Evolutionary conservation across 441 rosid genomes (phyloP), one percentile per base, ranked within the genome.

Genomic region (Hura crepitans): DNA sequence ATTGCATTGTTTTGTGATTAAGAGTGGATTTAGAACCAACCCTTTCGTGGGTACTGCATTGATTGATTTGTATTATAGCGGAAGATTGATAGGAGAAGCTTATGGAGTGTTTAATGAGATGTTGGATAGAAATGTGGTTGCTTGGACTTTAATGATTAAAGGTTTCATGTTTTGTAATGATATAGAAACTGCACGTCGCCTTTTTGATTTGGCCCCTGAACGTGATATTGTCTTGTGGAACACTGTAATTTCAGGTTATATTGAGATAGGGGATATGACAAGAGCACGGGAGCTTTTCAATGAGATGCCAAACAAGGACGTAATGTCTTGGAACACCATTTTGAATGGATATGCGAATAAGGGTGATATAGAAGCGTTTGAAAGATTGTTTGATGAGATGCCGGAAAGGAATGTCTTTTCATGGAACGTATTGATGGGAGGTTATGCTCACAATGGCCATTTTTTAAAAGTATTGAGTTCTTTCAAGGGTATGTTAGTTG

Each of bases 251-350:
- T 78, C 82, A 7, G 96, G 88, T 62, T 90, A 86, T 74, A 88
- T 82, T 23, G 79, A 79, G 47, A 20, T 23, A 35, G 86, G 89
- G 73, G 83, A 85, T 65, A 73, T 89, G 88, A 31, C 60, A 35
- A 85, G 75, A 62, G 97, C 91, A 49, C 79, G 74, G 65, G 79
- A 78, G 75, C 85, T 89, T 71, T 90, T 90, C 45, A 81, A 82
- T 81, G 75, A 18, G 64, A 86, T 85, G 87, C 91, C 89, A 0
- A 66, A 75, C 61, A 81, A 43, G 57, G 92, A 89, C 76, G 75
- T 84, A 8, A 89, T 89, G 84, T 86, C 91, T 17, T 87, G 96
- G 96, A 87, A 89, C 45, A 86, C 88, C 0, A 18, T 84, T 71
- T 73, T 86, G 73, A 78, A 75, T n/a, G 91, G 89, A 35, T 86